Conservation (phyloP, 2,329 filamentous ascomycete genomes). For the Plenodomus tracheiphilus region DNA sequence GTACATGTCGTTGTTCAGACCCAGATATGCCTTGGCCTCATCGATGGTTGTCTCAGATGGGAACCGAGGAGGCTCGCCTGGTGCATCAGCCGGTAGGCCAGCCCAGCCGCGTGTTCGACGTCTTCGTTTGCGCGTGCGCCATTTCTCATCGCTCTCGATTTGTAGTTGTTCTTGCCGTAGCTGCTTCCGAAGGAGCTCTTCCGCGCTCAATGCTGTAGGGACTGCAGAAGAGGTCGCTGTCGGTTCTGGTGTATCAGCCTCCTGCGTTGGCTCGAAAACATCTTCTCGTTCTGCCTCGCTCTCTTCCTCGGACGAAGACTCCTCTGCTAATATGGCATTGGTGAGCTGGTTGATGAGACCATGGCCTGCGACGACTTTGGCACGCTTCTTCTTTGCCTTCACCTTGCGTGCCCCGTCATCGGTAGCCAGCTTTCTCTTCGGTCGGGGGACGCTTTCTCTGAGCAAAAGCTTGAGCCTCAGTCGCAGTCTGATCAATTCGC, state of each 20-base stretch:
- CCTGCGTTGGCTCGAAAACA: conserved; percentile 1
- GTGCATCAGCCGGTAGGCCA: conserved; percentile 67
- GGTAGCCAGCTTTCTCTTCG: conserved; percentile 51
- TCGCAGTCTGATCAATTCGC: conserved; percentile 71
- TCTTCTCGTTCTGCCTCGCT: conserved; percentile 14
- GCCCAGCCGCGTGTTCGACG: conserved; percentile 70
- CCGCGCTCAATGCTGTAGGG: conserved; percentile 18
- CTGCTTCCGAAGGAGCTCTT: conserved; percentile 32
- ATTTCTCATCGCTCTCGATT: conserved; percentile 63
- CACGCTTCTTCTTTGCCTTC: conserved; percentile 16
- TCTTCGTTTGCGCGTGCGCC: conserved; percentile 66
- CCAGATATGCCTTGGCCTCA: conserved; percentile 72
- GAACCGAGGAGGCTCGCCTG: conserved; percentile 71
- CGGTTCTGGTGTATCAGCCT: not conserved
- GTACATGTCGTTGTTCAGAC: conserved; percentile 66
- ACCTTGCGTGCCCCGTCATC: conserved; percentile 13
- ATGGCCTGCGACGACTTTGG: conserved; percentile 16
- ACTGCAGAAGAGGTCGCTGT: not conserved
- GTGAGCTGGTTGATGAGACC: conserved; percentile 32
- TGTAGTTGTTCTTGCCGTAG: conserved; percentile 50
- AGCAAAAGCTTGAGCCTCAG: conserved; percentile 70
- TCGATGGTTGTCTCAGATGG: conserved; percentile 82
- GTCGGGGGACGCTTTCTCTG: conserved; percentile 55
- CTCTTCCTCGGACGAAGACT: conserved; percentile 19
- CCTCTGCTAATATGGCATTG: conserved; percentile 31